Evolutionary conservation across 352 stramenopile genomes (phyloP), one percentile per base, ranked within the genome.

Genomic region (Lagenidium giganteum): DNA sequence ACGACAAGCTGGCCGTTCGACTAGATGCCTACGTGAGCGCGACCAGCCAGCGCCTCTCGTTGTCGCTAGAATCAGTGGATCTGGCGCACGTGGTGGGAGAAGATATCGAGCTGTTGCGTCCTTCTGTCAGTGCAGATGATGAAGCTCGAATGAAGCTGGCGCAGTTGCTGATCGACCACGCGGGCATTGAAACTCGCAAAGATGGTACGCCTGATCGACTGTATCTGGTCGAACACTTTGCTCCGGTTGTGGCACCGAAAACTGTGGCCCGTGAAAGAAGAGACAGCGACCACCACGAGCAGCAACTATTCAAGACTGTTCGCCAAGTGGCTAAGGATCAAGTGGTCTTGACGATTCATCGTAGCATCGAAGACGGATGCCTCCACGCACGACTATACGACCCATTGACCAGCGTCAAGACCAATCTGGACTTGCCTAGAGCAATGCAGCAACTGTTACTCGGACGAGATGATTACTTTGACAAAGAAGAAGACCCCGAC

Each of bases 11-110:
- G n/a, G n/a, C n/a, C n/a, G 44, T 86, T 14, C 72, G 78, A 3
- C 54, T 83, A 0, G 78, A 90, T 44, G 66, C 70, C 2, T 90
- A 87, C 52, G 51, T 87, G 5, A 64, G 60, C 43, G 48, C 53
- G n/a, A 73, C 74, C 5, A 81, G 72, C 38, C 47, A 44, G 3
- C 60, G 55, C 8, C 30, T 87, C 1, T 85, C 74, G 6, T 25
- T 87, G 25, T 31, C 78, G 2, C 20, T 86, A 3, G 59, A 81
- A 11, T 42, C 46, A 3, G 48, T 43, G 3, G 70, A 81, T 27
- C 39, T 90, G 7, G 42, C 69, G 0, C 59, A 82, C 18, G 38
- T 87, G 21, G 45, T 73, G 12, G 66, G 69, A 6, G 59, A 69
- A 23, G 34, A 61, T 13, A 38, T 72, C 9, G 35, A 66, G 13